These are phyloP conservation scores for Aspergillus caelatus DNA, from an alignment of 2,329 filamentous ascomycete genomes.

Conservation along the genomic window DNA sequence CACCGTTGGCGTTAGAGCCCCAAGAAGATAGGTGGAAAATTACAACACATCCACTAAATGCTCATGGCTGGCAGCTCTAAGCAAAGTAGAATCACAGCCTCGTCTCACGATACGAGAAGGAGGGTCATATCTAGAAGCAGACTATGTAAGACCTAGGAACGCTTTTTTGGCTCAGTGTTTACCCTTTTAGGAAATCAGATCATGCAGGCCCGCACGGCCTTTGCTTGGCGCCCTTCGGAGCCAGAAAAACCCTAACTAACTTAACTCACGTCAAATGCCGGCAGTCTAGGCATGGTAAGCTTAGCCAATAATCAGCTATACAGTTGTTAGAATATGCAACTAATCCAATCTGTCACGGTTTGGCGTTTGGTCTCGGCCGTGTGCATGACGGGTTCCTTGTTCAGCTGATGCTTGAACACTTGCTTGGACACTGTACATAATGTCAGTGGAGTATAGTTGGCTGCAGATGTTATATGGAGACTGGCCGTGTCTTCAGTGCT, in stretches of 20 bases:
- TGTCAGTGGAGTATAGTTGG: too few species aligned
- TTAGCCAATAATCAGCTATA: not conserved
- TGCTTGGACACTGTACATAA: too few species aligned
- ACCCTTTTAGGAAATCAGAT: not conserved
- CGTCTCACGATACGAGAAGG: not conserved
- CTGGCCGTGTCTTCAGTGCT: too few species aligned
- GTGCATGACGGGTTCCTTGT: not conserved
- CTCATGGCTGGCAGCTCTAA: not conserved
- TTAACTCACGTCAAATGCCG: not conserved
- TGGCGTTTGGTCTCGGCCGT: not conserved
- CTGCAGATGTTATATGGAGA: too few species aligned
- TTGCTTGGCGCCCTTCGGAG: not conserved
- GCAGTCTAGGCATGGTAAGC: not conserved
- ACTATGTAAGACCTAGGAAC: too few species aligned
- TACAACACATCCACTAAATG: not conserved
- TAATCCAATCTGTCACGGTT: not conserved
- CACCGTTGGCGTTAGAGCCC: not conserved
- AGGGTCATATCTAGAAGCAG: not conserved
- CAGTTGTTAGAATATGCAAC: not conserved
- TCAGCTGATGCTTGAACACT: not conserved
- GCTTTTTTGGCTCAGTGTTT: constrained; percentile 8
- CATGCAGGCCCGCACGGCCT: not conserved
- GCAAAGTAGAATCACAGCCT: not conserved
- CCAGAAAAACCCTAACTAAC: too few species aligned
- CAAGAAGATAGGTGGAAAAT: not conserved